Evolutionary conservation across 2,329 filamentous ascomycete genomes (phyloP).

Genomic region (Aspergillus texensis): DNA sequence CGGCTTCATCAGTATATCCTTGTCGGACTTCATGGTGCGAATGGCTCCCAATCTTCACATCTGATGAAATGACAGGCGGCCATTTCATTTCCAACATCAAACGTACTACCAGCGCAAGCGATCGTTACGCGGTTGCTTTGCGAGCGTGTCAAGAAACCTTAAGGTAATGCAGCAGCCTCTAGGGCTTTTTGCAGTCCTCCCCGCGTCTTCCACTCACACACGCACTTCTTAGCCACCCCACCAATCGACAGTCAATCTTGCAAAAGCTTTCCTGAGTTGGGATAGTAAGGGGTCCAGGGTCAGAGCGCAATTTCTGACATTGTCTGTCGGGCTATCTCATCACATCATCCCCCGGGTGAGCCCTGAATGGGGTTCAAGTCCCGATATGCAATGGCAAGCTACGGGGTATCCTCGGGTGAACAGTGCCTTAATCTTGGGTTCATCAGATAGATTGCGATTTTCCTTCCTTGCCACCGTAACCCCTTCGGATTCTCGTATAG

Average conservation of each 20-base stretch:
- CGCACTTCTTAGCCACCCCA: background rate
- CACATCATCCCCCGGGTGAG: background rate
- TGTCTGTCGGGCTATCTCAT: background rate
- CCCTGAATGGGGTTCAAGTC: background rate
- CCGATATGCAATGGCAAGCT: background rate
- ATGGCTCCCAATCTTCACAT: background rate
- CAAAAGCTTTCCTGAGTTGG: background rate
- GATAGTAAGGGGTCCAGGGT: background rate
- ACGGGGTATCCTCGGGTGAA: background rate
- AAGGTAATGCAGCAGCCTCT: background rate
- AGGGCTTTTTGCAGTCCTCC: background rate
- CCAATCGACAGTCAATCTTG: background rate
- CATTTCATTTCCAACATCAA: background rate
- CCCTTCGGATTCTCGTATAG: background rate
- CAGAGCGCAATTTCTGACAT: background rate
- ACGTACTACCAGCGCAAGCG: background rate
- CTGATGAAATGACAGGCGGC: background rate
- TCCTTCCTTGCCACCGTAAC: background rate
- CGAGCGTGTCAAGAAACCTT: background rate
- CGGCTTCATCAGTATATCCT: constrained; percentile 5
- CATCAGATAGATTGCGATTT: background rate
- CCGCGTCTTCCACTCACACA: background rate
- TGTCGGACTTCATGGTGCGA: background rate
- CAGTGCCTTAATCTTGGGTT: background rate
- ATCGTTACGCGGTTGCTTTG: background rate